Evolutionary conservation across 345 rosid species (phyloP), one percentile per base, ranked within the genome.

Genomic region (Eucalyptus grandis): DNA sequence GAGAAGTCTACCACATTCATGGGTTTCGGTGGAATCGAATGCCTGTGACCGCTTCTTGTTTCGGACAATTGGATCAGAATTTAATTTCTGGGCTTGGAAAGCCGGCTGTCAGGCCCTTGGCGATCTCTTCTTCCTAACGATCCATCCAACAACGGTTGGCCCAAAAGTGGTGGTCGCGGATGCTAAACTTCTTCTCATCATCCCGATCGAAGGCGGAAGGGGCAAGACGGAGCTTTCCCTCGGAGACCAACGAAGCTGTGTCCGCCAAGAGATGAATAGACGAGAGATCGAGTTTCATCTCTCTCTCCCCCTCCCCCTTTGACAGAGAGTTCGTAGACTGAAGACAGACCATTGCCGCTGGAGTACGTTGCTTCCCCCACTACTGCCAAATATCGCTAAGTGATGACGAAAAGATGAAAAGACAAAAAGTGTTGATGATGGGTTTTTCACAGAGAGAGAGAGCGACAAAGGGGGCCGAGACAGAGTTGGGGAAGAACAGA

Each of bases 401-500:
- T 24, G 65, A 58, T 58, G 65, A 58, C 4, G 5, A 53, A 58
- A 4, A 11, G 65, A 58, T 24, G 30, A 24, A 58, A 56, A 58
- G 27, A 58, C 7, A 3, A 11, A 24, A 30, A 24, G 10, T 24
- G 65, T 22, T 24, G 62, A 22, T 56, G 1, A 2, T 22, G 62
- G 62, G 30, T 11, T 56, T 56, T 5, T 24, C 62, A 53, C 9
- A 30, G 0, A 47, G 72, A 62, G 72, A 62, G 34, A 62, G 10
- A 7, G 9, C 8, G 3, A 67, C 9, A 62, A 16, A 30, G 14
- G 30, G 12, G n/a, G 6, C 1, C 1, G 4, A 24, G 16, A 27
- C 16, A 27, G 3, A 27, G 2, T 16, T 16, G 3, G 40, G 22
- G 43, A 67, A 31, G 80, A 31, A 67, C 6, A 15, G 5, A 31